Evolutionary conservation across 139 green algal species (phyloP).

Genomic region (Chlamydomonas sp.): DNA sequence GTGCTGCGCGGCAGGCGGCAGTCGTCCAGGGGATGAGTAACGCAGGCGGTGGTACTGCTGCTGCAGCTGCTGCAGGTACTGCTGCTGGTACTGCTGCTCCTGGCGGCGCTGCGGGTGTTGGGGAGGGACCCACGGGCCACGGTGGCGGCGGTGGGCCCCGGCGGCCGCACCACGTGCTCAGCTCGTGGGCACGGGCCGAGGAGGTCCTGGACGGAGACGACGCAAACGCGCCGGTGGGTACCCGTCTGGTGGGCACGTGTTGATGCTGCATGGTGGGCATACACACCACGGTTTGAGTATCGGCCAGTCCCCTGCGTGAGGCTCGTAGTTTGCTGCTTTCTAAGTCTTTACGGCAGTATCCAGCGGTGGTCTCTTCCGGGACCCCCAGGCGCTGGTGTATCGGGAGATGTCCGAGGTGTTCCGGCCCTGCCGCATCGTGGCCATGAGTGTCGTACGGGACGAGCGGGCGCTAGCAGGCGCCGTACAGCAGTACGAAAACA

Average conservation of each 20-base stretch:
- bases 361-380: background rate
- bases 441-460: constrained; percentile 59
- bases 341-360: background rate
- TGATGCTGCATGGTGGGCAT: background rate
- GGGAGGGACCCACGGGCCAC: background rate
- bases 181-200: background rate
- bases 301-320: background rate
- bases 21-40: no score
- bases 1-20: no score
- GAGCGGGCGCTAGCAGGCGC: constrained; percentile 44
- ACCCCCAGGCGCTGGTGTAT: constrained; percentile 34
- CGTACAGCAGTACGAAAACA: constrained; percentile 50
- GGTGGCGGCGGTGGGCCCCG: background rate
- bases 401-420: constrained; percentile 44
- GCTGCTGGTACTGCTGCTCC: no score
- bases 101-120: background rate
- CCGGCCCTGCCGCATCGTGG: constrained; percentile 4
- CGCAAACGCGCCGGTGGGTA: constrained; percentile 1
- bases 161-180: background rate
- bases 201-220: background rate
- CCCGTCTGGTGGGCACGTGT: background rate
- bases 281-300: background rate
- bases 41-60: background rate
- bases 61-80: background rate
- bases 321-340: no score